Evolutionary conservation across 495 filamentous ascomycete genomes (phyloP), one percentile per base, ranked within the genome.

Genomic region (Neurospora sp.): DNA sequence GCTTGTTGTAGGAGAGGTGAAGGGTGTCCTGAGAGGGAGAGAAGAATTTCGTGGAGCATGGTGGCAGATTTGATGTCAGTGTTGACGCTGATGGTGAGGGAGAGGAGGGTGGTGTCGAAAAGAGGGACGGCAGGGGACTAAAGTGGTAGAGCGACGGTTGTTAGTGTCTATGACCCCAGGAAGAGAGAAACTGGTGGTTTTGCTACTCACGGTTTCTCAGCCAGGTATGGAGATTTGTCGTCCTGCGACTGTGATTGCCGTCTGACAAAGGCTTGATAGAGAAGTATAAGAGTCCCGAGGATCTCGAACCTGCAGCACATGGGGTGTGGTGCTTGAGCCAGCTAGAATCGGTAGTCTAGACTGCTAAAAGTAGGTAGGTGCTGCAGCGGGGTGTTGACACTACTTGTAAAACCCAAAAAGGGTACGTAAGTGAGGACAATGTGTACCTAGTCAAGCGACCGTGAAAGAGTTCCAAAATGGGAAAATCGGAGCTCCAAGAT

Each of bases 11-110:
- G 91, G 76, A 98, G 89, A 65, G 94, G 90, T 71, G 95, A 98
- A 37, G 93, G 91, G 83, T 97, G 93, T 70, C 95, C 95, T 75
- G 94, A 96, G 80, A 99, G 91, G 78, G 93, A 93, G 79, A 99
- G 91, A 76, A 99, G 88, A 82, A 99, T 91, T 84, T 99, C 96
- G 85, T 98, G 95, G 78, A 98, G 91, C 95, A 98, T 98, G 82
- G 76, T 40, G 42, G 72, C 37, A 41, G 69, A 53, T 16, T 42
- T 69, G 53, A 70, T 42, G 59, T 70, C 69, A 73, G 71, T 68
- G 70, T 72, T 44, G 65, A 73, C 72, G 72, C 68, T 59, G 16
- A 35, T 68, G 12, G 61, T 22, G 59, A 27, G 20, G 41, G 44
- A 6, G 61, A 20, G 18, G 27, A 20, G 37, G 22, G 14, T 39